These are phyloP conservation scores for Hawksworthiomyces lignivorus DNA, from an alignment of 2,329 filamentous ascomycete genomes.

Conservation along the genomic window DNA sequence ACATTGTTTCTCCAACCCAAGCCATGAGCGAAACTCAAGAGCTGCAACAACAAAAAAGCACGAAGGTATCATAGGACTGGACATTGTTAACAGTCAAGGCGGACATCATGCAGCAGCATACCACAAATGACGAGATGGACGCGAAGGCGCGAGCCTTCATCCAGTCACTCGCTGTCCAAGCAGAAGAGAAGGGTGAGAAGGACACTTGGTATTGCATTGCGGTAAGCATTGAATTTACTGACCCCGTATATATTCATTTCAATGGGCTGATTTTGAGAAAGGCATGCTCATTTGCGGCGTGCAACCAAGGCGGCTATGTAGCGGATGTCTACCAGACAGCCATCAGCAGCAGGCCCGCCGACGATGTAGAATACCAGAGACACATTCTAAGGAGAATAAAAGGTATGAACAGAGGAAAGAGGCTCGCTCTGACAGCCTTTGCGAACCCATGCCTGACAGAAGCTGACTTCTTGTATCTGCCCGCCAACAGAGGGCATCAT, in stretches of 20 bases:
- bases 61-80: too few relatives aligned
- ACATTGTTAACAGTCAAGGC: too few relatives aligned
- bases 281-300: slow-evolving; percentile 11
- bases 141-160: slow-evolving; percentile 1
- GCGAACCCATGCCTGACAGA: too few relatives aligned
- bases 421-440: background rate
- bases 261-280: background rate
- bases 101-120: background rate
- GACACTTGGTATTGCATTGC: slow-evolving; percentile 7
- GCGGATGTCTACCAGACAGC: slow-evolving; percentile 8
- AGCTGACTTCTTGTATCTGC: background rate
- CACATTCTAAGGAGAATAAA: slow-evolving; percentile 11
- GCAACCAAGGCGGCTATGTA: slow-evolving; percentile 12
- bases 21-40: too few relatives aligned
- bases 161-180: background rate
- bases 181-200: background rate
- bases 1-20: too few relatives aligned
- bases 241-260: too few relatives aligned
- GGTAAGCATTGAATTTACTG: background rate
- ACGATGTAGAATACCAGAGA: slow-evolving; percentile 3
- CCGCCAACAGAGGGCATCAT: slow-evolving; percentile 14
- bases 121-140: background rate
- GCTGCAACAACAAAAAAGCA: too few relatives aligned
- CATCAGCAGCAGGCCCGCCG: background rate
- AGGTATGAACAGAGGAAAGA: background rate